Base-by-base conservation (phyloP, 306 rosid species). In the Adenanthera pavonina region DNA sequence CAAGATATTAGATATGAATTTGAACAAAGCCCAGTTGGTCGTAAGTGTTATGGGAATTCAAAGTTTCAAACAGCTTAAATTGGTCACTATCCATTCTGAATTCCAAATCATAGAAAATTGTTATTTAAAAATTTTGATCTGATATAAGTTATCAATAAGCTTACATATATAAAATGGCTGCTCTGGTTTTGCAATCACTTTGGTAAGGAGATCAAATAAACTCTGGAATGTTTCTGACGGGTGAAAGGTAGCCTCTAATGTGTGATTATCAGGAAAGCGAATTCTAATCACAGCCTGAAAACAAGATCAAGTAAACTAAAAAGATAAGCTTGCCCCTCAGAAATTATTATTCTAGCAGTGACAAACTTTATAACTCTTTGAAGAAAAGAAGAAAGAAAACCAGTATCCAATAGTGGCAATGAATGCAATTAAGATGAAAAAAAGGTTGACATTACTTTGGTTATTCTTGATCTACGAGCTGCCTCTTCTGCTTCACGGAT, bases 231-330 rank as follows among this genome's bases (percentile, higher is more conserved):
- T 92, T 79, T 96, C 99, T 2, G 97, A 89, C 68, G 98, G 89
- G 81, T 91, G 96, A 83, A 96, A 96, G 25, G 85, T 84, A 69
- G 85, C 94, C 92, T 95, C 99, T 54, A 93, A 87, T 40, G 99
- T 96, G 85, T 86, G 90, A 82, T 93, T 91, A 84, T 96, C 99
- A 12, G 98, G 98, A 86, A 96, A 93, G 36, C 98, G 90, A 79
- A 91, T 88, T 88, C 99, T 90, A 56, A 96, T 85, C n/a, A 89
- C 88, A 40, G 92, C 92, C 99, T 96, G 90, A 87, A 86, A 47
- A 77, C 73, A 85, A 64, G 25, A 52, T 17, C 69, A 62, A 38
- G 80, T 47, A 54, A 83, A 83, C 74, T 70, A 48, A 64, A 35
- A 64, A 57, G 14, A 78, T 56, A 17, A 10, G 74, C 36, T 54